Evolutionary conservation across 108 stramenopile genomes (phyloP).

Genomic region (Nitzschia inconspicua): DNA sequence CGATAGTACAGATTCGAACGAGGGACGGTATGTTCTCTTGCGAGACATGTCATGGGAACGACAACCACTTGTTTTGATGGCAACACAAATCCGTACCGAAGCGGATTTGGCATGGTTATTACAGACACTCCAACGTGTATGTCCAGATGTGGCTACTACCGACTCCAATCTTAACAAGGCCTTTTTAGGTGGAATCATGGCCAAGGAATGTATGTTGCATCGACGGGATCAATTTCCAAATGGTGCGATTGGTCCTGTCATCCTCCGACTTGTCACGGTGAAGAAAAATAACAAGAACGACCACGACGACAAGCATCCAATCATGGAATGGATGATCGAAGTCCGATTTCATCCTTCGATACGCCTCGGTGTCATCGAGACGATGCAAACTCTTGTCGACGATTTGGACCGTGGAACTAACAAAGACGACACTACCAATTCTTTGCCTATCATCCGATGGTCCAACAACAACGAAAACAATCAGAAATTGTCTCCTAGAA

Average conservation of each 20-base stretch:
- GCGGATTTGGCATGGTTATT: not conserved
- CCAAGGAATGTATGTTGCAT: constrained; percentile 29
- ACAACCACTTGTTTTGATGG: not conserved
- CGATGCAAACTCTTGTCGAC: too few species aligned
- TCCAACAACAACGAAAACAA: not conserved
- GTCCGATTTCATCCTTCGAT: constrained; percentile 26
- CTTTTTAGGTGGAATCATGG: not conserved
- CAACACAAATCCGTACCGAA: not conserved
- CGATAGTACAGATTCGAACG: not conserved
- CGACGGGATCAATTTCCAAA: constrained; percentile 31
- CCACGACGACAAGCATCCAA: not conserved
- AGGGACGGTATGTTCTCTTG: too few species aligned
- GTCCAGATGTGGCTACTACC: constrained; percentile 8
- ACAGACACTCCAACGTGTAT: not conserved
- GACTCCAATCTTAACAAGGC: not conserved
- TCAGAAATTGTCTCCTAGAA: not conserved
- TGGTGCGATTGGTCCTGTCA: constrained; percentile 36
- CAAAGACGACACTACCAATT: too few species aligned
- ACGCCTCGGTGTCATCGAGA: not conserved
- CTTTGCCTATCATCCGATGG: not conserved
- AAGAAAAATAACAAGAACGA: not conserved
- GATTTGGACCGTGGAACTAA: too few species aligned
- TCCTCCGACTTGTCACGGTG: constrained; percentile 8
- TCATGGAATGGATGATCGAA: constrained; percentile 2
- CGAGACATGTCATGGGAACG: constrained; percentile 69